Base-by-base conservation (phyloP, 257 asterid genomes). In the Capsicum chinense region DNA sequence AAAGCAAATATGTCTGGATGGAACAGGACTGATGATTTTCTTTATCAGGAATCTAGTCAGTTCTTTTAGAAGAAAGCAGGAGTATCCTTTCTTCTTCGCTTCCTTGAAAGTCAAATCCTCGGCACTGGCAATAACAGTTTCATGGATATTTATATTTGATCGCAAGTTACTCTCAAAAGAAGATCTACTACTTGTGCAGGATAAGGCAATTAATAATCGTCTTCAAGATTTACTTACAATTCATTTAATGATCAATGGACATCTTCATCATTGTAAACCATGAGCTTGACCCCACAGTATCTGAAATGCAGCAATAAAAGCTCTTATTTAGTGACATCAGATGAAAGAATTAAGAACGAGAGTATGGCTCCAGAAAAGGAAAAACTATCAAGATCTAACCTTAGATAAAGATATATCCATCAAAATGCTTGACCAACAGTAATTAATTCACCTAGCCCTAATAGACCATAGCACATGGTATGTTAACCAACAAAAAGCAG, bases 371-470 rank as follows among this genome's bases (percentile, higher is more conserved):
- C 62, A 76, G 14, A 7, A 52, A 52, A 76, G 19, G 19, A 76
- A 76, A 73, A 16, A 52, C 26, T 21, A 52, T 52, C 12, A 8
- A 52, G 26, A 15, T 78, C 81, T 78, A 26, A 78, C 81, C 81
- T 54, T 26, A 78, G 62, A 47, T 78, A 54, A 78, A 78, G 64
- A 78, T 14, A 54, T 54, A 54, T 54, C 64, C 81, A 78, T 78
- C 81, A 78, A 78, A 76, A 78, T 52, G 81, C 81, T 78, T 54
- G 81, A 78, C 48, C 63, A 78, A 78, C 63, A 54, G 33, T 78
- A 14, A 74, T 7, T 78, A 33, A 33, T 78, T 54, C 64, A 78
- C 33, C 63, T 54, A 78, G 9, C 14, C 81, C 81, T 78, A 54
- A 13, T 26, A 78, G 50, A 78, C 62, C 62, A 76, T 8, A 76